Conservation (phyloP, 352 stramenopile species). For the Phytophthora meadii region DNA sequence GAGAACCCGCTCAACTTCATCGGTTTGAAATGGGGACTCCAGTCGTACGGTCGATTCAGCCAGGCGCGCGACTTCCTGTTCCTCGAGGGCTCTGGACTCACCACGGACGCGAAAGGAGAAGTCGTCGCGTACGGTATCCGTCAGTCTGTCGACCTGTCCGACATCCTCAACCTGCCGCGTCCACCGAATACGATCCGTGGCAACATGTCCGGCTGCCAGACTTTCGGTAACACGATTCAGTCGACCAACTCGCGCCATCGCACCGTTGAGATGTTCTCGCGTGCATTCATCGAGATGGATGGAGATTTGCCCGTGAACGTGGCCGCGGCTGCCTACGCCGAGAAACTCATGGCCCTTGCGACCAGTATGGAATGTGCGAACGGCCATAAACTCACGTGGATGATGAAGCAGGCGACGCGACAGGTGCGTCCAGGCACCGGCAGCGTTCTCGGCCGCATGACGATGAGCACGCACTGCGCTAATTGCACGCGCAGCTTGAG, state of each 20-base stretch:
- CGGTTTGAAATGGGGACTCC: slow-evolving; percentile 52
- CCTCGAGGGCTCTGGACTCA: slow-evolving; percentile 47
- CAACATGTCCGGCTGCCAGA: slow-evolving; percentile 44
- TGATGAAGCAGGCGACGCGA: slow-evolving; percentile 41
- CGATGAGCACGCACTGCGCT: slow-evolving; percentile 30
- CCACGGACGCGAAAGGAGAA: slow-evolving; percentile 33
- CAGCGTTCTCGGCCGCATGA: slow-evolving; percentile 27
- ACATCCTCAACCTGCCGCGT: slow-evolving; percentile 32
- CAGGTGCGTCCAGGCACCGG: slow-evolving; percentile 17
- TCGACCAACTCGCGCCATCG: slow-evolving; percentile 12
- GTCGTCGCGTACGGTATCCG: slow-evolving; percentile 41
- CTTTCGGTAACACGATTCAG: slow-evolving; percentile 34
- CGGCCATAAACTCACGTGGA: slow-evolving; percentile 47
- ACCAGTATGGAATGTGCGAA: slow-evolving; percentile 51
- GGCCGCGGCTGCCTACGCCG: slow-evolving; percentile 26
- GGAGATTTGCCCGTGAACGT: slow-evolving; percentile 38
- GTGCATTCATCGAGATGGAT: slow-evolving; percentile 41
- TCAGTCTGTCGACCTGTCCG: slow-evolving; percentile 40
- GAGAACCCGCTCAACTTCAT: slow-evolving; percentile 51
- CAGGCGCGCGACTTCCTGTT: slow-evolving; percentile 53
- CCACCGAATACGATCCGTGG: slow-evolving; percentile 47
- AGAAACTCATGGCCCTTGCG: slow-evolving; percentile 39
- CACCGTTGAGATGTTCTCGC: slow-evolving; percentile 46
- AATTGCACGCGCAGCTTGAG: slow-evolving; percentile 44
- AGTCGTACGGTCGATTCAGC: slow-evolving; percentile 43